These are phyloP conservation scores for Sonneratia alba DNA, from an alignment of 345 rosid genomes.

Conservation along the genomic window DNA sequence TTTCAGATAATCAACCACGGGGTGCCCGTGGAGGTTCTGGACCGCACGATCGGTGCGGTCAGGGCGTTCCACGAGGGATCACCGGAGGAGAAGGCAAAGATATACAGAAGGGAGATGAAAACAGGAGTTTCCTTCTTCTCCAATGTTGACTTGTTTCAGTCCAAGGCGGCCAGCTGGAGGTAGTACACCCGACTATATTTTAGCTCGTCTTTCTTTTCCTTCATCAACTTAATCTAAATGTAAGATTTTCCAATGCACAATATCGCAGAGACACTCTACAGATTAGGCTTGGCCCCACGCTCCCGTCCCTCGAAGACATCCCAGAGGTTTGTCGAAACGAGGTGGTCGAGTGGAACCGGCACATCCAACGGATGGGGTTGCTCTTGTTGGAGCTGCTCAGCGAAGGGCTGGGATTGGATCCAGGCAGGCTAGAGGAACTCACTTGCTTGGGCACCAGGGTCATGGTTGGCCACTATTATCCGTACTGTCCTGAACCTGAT, in stretches of 20 bases:
- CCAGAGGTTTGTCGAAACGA: constrained; percentile 39
- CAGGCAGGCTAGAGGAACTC: constrained; percentile 24
- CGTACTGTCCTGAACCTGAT: constrained; percentile 49
- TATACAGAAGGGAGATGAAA: constrained; percentile 17
- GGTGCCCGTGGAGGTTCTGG: constrained; percentile 28
- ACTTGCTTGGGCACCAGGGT: constrained; percentile 25
- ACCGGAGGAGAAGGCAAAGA: constrained; percentile 25
- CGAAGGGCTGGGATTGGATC: constrained; percentile 38
- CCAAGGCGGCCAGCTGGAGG: constrained; percentile 65
- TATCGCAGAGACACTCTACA: constrained; percentile 39
- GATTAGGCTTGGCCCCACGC: constrained; percentile 20
- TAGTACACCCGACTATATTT: no score
- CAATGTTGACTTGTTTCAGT: constrained; percentile 30
- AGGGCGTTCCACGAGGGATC: constrained; percentile 30
- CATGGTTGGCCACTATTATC: constrained; percentile 44
- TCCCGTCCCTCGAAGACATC: constrained; percentile 15
- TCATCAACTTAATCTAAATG: no score
- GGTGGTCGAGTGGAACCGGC: constrained; percentile 31
- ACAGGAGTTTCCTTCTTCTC: constrained; percentile 29
- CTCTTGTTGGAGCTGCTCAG: constrained; percentile 30
- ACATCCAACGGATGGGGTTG: constrained; percentile 24
- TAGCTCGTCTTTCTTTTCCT: no score
- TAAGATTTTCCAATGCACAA: not conserved
- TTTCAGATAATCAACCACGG: constrained; percentile 47
- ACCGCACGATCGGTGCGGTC: constrained; percentile 17